These are phyloP conservation scores for Pichia sp. DNA, from an alignment of 1,139 yeast genomes.

Conservation along the genomic window DNA sequence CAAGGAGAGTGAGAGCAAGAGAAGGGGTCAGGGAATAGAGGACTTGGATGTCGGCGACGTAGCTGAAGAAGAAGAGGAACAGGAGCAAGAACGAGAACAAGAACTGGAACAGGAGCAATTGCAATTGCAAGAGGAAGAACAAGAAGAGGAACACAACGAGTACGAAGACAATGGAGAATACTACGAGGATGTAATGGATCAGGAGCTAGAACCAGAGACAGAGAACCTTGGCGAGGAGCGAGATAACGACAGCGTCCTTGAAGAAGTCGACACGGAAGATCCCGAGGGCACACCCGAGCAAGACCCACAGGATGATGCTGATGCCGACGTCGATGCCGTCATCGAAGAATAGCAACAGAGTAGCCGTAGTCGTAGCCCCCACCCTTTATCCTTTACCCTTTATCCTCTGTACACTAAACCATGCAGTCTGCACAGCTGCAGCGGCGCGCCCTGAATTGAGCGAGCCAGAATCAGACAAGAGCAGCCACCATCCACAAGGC, in stretches of 20 bases:
- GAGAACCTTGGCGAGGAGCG: conserved; percentile 12
- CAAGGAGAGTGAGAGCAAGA: neutral
- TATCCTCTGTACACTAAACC: no score
- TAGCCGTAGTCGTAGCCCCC: no score
- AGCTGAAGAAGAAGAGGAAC: conserved; percentile 4
- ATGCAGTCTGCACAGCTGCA: no score
- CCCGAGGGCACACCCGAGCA: conserved; percentile 1
- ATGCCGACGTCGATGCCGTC: conserved; percentile 3
- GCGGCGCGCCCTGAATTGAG: no score
- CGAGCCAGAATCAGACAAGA: no score
- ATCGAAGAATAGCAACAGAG: conserved; percentile 17
- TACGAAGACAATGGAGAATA: conserved; percentile 1
- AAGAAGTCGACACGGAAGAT: conserved; percentile 6
- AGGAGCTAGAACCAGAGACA: conserved; percentile 11
- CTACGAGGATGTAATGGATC: conserved; percentile 3
- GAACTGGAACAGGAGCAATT: conserved; percentile 2
- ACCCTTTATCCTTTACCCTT: no score
- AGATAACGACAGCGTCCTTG: conserved; percentile 12
- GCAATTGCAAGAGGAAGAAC: conserved; percentile 3
- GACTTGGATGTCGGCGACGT: conserved; percentile 1
- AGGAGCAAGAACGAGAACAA: conserved; percentile 1
- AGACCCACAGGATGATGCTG: neutral
- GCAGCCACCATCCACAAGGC: no score
- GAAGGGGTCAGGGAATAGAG: conserved; percentile 3
- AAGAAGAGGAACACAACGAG: conserved; percentile 1